A percentile compares a stretch with the other conserved stretches of the same genome.
These are phyloP conservation scores for Pisolithus marmoratus DNA, from an alignment of 768 basidiomycete species.

Conservation along the genomic window DNA sequence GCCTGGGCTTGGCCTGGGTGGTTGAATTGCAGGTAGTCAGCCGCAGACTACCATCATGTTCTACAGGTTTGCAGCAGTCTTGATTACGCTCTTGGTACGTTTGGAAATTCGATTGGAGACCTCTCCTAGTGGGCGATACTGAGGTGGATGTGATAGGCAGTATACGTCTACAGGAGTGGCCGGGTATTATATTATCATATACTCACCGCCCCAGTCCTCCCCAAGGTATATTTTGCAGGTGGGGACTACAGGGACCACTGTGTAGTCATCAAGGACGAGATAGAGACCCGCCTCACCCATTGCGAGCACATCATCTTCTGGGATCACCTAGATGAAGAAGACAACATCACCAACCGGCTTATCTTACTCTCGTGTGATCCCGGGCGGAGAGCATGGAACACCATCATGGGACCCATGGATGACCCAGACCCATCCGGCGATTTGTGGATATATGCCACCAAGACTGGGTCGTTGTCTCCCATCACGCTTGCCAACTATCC, in stretches of 20 bases:
- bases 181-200: conserved; percentile 36
- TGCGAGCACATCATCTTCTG: conserved; percentile 68
- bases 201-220: conserved; percentile 38
- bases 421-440: conserved; percentile 54
- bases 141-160: conserved; percentile 27
- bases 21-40: not conserved
- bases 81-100: conserved; percentile 10
- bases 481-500: conserved; percentile 51
- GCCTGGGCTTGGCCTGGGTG: not conserved
- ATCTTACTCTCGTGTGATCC: conserved; percentile 41
- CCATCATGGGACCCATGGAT: conserved; percentile 64
- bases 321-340: conserved; percentile 44
- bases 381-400: conserved; percentile 60
- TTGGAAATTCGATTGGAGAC: not conserved
- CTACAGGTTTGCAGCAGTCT: conserved; percentile 1
- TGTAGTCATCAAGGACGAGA: conserved; percentile 30
- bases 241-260: conserved; percentile 48
- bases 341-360: conserved; percentile 36
- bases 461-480: conserved; percentile 27
- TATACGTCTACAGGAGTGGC: conserved; percentile 41
- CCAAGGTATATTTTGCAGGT: conserved; percentile 44
- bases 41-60: conserved; percentile 7
- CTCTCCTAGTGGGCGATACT: not conserved
- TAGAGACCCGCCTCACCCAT: conserved; percentile 30
- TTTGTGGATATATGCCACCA: conserved; percentile 50